phyloP scores from a whole-genome alignment of 805 yeast genomes.

The Monosporozyma yasuniensis region DNA sequence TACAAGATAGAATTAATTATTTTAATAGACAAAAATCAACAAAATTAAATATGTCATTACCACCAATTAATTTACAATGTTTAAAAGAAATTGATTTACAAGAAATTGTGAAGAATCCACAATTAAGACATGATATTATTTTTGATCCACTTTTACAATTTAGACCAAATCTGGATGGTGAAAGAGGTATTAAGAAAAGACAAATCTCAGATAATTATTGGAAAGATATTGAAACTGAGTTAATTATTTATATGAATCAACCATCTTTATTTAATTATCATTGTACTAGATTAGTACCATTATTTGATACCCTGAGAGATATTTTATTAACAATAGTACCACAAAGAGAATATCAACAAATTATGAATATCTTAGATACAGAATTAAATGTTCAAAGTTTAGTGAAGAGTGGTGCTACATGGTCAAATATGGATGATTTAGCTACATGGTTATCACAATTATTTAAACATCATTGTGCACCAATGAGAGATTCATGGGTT shows the following conservation, averaged over 20 bases:
- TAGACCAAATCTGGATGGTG: slow-evolving; percentile 86
- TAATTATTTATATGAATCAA: slow-evolving; percentile 35
- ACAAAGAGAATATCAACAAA: slow-evolving; percentile 56
- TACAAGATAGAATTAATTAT: slow-evolving; percentile 20
- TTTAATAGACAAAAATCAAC: slow-evolving; percentile 20
- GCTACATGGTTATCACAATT: slow-evolving; percentile 67
- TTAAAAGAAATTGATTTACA: slow-evolving; percentile 79
- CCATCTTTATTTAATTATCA: slow-evolving; percentile 25
- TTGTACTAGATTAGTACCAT: slow-evolving; percentile 47
- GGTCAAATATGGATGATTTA: slow-evolving; percentile 57
- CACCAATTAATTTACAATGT: slow-evolving; percentile 77
- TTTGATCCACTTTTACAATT: slow-evolving; percentile 90
- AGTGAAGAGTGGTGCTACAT: slow-evolving; percentile 41
- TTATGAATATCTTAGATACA: slow-evolving; percentile 66
- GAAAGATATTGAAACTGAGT: slow-evolving; percentile 65
- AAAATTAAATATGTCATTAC: slow-evolving; percentile 40
- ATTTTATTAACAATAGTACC: slow-evolving; percentile 71
- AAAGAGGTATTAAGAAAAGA: slow-evolving; percentile 74
- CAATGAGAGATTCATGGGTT: slow-evolving; percentile 89
- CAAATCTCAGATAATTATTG: slow-evolving; percentile 73
- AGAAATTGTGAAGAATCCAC: slow-evolving; percentile 85
- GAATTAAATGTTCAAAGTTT: slow-evolving; percentile 71
- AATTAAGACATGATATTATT: slow-evolving; percentile 82
- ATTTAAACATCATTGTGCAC: slow-evolving; percentile 87
- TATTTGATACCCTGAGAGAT: slow-evolving; percentile 71